Percentiles rank a stretch among this genome's conserved stretches.
Conservation (phyloP, 2,329 filamentous ascomycete genomes). For the Curvularia sp. region DNA sequence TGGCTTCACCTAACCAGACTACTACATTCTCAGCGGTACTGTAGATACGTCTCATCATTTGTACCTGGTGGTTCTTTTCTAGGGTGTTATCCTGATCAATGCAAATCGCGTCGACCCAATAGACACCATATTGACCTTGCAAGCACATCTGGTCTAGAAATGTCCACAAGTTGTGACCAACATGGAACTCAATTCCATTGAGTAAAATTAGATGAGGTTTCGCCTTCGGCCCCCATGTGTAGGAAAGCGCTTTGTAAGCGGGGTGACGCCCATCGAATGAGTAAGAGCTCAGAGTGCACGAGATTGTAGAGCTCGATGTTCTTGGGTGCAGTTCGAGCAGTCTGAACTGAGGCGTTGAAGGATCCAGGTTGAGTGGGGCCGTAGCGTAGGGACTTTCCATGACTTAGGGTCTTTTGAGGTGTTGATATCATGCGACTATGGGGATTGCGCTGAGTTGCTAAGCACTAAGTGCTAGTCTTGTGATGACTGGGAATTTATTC, state of each 20-base stretch:
- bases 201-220: background rate
- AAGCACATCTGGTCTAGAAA: background rate
- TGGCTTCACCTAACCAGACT: background rate
- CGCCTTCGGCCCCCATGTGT: background rate
- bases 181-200: background rate
- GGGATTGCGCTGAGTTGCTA: background rate
- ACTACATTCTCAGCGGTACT: background rate
- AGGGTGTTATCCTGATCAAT: background rate
- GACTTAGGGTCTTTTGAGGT: background rate
- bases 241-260: background rate
- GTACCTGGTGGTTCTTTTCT: constrained; percentile 2
- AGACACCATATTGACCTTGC: background rate
- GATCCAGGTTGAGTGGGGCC: background rate
- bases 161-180: background rate
- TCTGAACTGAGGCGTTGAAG: background rate
- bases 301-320: background rate
- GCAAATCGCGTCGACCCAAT: constrained; percentile 3
- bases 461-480: background rate
- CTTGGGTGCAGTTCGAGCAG: background rate
- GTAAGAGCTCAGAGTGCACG: background rate
- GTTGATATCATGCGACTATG: background rate
- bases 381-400: background rate
- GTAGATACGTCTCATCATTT: background rate
- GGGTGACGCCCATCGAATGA: background rate
- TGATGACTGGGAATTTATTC: background rate